Evolutionary conservation across 345 rosid species (phyloP), one percentile per base, ranked within the genome.

Genomic region (Lepidium africanum): DNA sequence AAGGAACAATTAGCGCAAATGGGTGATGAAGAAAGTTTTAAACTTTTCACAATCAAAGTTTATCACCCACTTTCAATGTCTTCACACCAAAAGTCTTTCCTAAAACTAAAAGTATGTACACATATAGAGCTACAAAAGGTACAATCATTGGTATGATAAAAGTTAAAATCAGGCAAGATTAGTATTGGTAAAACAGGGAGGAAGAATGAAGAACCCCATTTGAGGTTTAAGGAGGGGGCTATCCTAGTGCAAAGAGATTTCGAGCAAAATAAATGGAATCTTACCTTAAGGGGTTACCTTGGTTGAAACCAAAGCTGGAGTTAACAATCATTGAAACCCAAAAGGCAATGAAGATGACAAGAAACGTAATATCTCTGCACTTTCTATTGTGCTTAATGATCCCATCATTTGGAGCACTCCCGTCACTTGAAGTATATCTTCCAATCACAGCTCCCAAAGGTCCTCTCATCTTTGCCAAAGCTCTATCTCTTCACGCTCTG

Each of bases 311-410:
- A 75, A 94, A 94, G 87, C 99, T 94, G 39, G 97, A 94, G 79
- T 94, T 91, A 17, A 91, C 99, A 81, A 91, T 84, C 99, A 94
- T 89, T 15, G 97, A 90, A 73, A 94, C 79, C 99, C 99, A 94
- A 78, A 91, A 94, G 19, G 95, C 87, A 32, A 89, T 81, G 68
- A 91, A 94, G 65, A 94, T 62, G 55, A 91, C 74, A 33, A 91
- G 96, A 80, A 91, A 87, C 6, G 82, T 84, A 70, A 89, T 74
- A 79, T 94, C 99, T 80, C 95, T 80, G 64, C 97, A 94, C 75
- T 91, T 91, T 83, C 99, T 85, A 76, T 88, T 89, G 81, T 84
- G 99, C 53, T 78, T 87, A 49, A 91, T 86, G 80, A 94, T 87
- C 74, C 99, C 99, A 77, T 82, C 96, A 65, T 86, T 62, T 66